A percentile compares a stretch with the other conserved stretches of the same genome.
Evolutionary conservation across 345 rosid genomes (phyloP).

Genomic region (Euphorbia pulcherrima): DNA sequence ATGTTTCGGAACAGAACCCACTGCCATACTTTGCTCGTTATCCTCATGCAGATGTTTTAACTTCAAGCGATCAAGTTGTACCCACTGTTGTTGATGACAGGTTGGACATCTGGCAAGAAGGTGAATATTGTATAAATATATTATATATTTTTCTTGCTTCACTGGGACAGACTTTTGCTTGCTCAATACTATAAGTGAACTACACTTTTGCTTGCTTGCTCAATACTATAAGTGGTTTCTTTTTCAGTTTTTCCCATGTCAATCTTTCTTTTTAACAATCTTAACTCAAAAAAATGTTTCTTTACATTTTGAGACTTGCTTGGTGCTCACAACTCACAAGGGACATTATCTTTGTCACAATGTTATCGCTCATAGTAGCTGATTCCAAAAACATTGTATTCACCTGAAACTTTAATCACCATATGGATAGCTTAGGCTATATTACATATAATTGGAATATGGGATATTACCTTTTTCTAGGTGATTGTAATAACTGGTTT

Average conservation of each 20-base stretch:
- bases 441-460: background rate
- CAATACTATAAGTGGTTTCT: background rate
- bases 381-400: background rate
- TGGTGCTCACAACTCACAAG: background rate
- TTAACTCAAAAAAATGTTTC: background rate
- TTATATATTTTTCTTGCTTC: background rate
- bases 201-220: too few species aligned
- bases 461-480: background rate
- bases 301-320: background rate
- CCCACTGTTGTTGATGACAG: conserved; percentile 96
- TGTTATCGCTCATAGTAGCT: background rate
- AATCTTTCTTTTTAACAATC: background rate
- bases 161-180: background rate
- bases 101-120: conserved; percentile 92
- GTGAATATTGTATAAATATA: conserved; percentile 34
- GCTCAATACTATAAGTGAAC: background rate
- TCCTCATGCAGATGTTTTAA: conserved; percentile 91
- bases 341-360: background rate
- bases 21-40: conserved; percentile 91
- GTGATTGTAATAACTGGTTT: background rate
- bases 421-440: background rate
- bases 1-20: conserved; percentile 61
- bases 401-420: background rate
- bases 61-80: conserved; percentile 90
- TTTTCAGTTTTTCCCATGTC: background rate